These are phyloP conservation scores for Pythium volutum DNA, from an alignment of 352 stramenopile species.

Conservation along the genomic window DNA sequence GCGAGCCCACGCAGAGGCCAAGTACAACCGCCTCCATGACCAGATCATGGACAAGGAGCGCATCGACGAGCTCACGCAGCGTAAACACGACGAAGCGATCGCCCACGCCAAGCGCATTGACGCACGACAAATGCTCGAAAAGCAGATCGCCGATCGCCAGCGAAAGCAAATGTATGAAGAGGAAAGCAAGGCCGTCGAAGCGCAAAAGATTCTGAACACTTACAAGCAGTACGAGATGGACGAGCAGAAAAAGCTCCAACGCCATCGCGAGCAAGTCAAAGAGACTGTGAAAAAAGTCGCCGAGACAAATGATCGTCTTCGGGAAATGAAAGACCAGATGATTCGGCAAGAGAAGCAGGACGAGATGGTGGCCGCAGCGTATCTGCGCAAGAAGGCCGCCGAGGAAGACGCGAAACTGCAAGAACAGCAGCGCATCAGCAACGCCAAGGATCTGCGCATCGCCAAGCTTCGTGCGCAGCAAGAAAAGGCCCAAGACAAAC, in stretches of 20 bases:
- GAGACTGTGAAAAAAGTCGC: slow-evolving; percentile 46
- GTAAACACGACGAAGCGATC: slow-evolving; percentile 37
- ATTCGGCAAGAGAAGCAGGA: slow-evolving; percentile 52
- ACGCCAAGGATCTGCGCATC: slow-evolving; percentile 64
- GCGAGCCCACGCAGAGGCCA: slow-evolving; percentile 37
- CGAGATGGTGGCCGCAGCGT: slow-evolving; percentile 57
- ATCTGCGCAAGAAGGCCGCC: slow-evolving; percentile 64
- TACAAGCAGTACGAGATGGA: slow-evolving; percentile 82
- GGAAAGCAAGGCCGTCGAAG: slow-evolving; percentile 74
- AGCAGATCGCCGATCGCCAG: slow-evolving; percentile 63
- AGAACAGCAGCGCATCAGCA: slow-evolving; percentile 60
- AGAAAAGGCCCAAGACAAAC: slow-evolving; percentile 80
- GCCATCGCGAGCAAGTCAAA: slow-evolving; percentile 42
- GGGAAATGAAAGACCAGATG: slow-evolving; percentile 58
- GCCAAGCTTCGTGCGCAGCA: slow-evolving; percentile 78
- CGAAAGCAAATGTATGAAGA: slow-evolving; percentile 73
- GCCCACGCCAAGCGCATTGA: slow-evolving; percentile 55
- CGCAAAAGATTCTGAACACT: slow-evolving; percentile 71
- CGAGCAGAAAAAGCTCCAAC: slow-evolving; percentile 53
- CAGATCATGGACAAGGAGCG: slow-evolving; percentile 74
- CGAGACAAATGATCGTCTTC: slow-evolving; percentile 65
- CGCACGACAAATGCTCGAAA: slow-evolving; percentile 59
- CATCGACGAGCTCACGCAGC: slow-evolving; percentile 45
- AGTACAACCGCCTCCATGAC: slow-evolving; percentile 70
- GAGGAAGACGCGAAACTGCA: slow-evolving; percentile 67